These are phyloP conservation scores for Carex kokanica DNA, from an alignment of 176 grass and related monocot genomes.

Conservation along the genomic window DNA sequence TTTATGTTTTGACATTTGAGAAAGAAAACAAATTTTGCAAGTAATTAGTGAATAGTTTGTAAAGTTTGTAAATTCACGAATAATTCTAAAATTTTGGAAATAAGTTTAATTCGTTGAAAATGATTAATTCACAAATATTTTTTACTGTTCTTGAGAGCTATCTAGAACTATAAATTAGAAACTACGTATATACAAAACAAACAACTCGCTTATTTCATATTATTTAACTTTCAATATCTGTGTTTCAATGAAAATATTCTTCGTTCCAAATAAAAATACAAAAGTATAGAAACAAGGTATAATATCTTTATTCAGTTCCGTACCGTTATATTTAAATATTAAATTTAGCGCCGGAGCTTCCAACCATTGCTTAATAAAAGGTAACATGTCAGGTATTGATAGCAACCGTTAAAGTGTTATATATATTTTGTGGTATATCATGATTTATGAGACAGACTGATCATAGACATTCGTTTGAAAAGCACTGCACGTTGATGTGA, in stretches of 20 bases:
- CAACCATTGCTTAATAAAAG: background rate
- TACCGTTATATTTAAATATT: background rate
- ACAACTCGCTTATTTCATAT: background rate
- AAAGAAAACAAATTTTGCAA: too few relatives aligned
- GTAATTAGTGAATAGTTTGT: too few relatives aligned
- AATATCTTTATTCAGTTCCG: too few relatives aligned
- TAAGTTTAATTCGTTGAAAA: too few relatives aligned
- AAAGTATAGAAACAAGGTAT: too few relatives aligned
- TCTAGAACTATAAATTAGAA: background rate
- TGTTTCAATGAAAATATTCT: background rate
- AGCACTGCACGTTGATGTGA: constrained; percentile 17
- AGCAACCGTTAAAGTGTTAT: background rate
- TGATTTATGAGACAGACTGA: background rate
- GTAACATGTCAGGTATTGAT: background rate
- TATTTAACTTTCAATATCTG: background rate
- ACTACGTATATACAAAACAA: too few relatives aligned
- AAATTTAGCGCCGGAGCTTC: background rate
- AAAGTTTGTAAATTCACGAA: too few relatives aligned
- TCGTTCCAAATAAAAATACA: background rate
- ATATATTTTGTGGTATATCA: background rate
- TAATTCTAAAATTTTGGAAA: too few relatives aligned
- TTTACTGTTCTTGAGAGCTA: background rate
- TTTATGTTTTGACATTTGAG: too few relatives aligned
- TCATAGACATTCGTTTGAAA: constrained; percentile 11
- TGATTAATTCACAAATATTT: background rate